Evolutionary conservation across 1,139 yeast species (phyloP).

Genomic region (Yamadazyma siamensis): DNA sequence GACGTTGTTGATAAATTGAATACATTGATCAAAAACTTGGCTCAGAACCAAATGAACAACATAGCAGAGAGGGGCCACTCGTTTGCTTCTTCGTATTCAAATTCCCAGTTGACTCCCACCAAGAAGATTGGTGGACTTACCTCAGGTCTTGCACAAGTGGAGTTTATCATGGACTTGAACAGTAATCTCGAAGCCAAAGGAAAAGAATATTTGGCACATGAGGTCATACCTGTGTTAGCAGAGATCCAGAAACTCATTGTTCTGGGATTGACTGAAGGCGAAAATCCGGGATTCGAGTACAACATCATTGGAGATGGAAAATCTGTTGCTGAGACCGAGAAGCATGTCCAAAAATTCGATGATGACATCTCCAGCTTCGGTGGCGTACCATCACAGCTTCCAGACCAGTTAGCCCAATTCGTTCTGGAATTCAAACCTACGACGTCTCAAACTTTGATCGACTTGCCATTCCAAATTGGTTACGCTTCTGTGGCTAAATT

Average conservation of each 20-base stretch:
- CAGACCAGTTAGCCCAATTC: constrained; percentile 11
- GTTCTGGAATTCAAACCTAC: constrained; percentile 7
- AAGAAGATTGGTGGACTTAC: constrained; percentile 61
- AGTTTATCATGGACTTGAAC: constrained; percentile 63
- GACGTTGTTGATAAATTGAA: constrained; percentile 62
- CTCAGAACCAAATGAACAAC: constrained; percentile 73
- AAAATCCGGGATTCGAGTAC: constrained; percentile 39
- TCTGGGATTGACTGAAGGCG: constrained; percentile 16
- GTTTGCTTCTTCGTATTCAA: constrained; percentile 69
- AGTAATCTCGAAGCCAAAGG: constrained; percentile 47
- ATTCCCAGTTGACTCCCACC: constrained; percentile 59
- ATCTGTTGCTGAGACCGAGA: constrained; percentile 39
- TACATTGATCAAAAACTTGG: constrained; percentile 68
- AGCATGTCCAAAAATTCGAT: constrained; percentile 36
- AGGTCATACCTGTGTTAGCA: constrained; percentile 62
- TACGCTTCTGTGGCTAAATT: constrained; percentile 68
- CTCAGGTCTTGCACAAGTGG: constrained; percentile 73
- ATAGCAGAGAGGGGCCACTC: constrained; percentile 89
- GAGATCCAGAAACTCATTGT: constrained; percentile 50
- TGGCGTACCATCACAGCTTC: constrained; percentile 1
- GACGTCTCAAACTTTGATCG: constrained; percentile 43
- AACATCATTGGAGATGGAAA: constrained; percentile 58
- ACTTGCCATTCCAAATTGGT: constrained; percentile 86
- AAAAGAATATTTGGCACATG: constrained; percentile 45
- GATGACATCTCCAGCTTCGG: constrained; percentile 6